Evolutionary conservation across 148 eudicot genomes (phyloP).

Genomic region (Nepenthes mirabilis): DNA sequence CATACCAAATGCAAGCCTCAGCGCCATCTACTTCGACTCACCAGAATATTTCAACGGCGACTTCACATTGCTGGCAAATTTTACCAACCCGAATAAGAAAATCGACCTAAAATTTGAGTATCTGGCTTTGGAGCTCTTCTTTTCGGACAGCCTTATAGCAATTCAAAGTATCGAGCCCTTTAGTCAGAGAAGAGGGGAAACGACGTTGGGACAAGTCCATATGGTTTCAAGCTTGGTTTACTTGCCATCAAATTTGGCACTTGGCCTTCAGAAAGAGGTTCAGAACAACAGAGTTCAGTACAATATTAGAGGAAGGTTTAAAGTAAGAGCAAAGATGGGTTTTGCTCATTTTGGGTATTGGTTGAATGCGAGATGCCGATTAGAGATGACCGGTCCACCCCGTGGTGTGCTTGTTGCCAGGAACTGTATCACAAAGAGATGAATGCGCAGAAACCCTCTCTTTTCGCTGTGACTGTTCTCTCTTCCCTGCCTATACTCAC

Average conservation of each 20-base stretch:
- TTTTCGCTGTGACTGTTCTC: neutral
- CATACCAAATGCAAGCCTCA: constrained; percentile 50
- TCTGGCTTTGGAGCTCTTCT: constrained; percentile 42
- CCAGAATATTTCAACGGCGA: constrained; percentile 59
- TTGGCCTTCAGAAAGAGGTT: constrained; percentile 39
- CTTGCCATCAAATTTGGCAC: constrained; percentile 30
- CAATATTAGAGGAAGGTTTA: constrained; percentile 33
- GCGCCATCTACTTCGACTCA: constrained; percentile 58
- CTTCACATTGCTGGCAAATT: constrained; percentile 59
- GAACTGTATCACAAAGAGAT: constrained; percentile 44
- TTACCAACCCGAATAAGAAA: constrained; percentile 69
- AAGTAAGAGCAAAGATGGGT: constrained; percentile 34
- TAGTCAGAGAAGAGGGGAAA: constrained; percentile 33
- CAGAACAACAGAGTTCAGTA: constrained; percentile 34
- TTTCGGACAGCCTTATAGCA: constrained; percentile 45
- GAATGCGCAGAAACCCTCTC: constrained; percentile 3
- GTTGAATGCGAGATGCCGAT: constrained; percentile 34
- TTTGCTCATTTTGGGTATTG: constrained; percentile 33
- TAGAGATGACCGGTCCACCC: constrained; percentile 56
- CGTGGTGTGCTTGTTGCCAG: constrained; percentile 27
- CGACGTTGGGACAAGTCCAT: constrained; percentile 24
- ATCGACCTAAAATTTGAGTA: constrained; percentile 46
- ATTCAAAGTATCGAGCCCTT: constrained; percentile 38
- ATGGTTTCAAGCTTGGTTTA: constrained; percentile 46
- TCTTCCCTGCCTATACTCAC: neutral